Evolutionary conservation across 495 filamentous ascomycete species (phyloP).

Genomic region (Aspergillus ellipticus): DNA sequence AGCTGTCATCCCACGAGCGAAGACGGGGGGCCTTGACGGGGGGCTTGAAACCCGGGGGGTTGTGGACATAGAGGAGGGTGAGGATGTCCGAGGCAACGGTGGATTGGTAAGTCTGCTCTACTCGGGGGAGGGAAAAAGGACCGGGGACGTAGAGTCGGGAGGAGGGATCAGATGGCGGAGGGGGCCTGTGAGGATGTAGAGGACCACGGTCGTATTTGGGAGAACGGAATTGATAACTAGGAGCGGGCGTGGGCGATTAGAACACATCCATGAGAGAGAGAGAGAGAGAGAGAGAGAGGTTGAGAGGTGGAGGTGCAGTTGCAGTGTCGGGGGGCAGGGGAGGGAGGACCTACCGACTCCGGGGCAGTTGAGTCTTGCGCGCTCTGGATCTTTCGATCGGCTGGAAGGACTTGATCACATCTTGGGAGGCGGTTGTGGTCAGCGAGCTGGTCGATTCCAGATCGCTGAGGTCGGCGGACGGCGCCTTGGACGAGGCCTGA

Average conservation of each 20-base stretch:
- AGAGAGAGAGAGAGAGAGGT: not conserved
- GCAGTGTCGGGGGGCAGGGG: not conserved
- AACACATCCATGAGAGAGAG: not conserved
- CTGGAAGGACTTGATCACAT: constrained; percentile 47
- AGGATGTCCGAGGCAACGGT: constrained; percentile 88
- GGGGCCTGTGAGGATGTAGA: constrained; percentile 87
- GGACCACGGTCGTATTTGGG: constrained; percentile 93
- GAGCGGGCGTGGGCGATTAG: constrained; percentile 15
- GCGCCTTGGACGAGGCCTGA: constrained; percentile 32
- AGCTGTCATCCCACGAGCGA: constrained; percentile 82
- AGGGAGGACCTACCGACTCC: constrained; percentile 55
- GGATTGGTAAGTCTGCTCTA: constrained; percentile 83
- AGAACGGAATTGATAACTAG: constrained; percentile 86
- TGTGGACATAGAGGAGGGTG: constrained; percentile 81
- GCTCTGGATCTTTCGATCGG: constrained; percentile 50
- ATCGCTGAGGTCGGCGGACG: constrained; percentile 32
- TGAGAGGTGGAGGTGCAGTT: not conserved
- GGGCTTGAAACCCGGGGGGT: constrained; percentile 65
- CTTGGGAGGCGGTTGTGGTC: constrained; percentile 20
- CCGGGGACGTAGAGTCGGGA: constrained; percentile 90
- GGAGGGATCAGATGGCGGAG: constrained; percentile 73
- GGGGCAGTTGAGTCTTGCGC: constrained; percentile 56
- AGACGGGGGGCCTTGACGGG: constrained; percentile 65
- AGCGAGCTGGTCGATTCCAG: constrained; percentile 39
- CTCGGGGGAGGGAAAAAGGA: constrained; percentile 83